These are phyloP conservation scores for Glycine tomentella DNA, from an alignment of 306 rosid species.

Conservation along the genomic window DNA sequence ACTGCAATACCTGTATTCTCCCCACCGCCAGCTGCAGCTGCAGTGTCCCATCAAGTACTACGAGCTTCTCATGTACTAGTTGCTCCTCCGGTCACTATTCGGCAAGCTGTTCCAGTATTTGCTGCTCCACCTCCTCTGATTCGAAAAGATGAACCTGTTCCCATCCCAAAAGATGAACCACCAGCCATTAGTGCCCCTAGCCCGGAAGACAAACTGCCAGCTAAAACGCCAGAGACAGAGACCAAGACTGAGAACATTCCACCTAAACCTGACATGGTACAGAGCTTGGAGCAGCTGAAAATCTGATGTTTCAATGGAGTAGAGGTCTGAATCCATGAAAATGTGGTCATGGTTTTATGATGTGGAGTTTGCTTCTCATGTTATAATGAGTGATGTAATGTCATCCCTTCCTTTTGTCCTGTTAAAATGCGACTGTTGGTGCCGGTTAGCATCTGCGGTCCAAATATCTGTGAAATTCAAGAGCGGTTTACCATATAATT, in stretches of 20 bases:
- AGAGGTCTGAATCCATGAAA: constrained; percentile 49
- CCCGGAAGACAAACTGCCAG: constrained; percentile 44
- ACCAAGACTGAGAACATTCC: constrained; percentile 46
- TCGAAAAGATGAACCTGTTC: constrained; percentile 49
- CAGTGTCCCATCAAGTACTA: constrained; percentile 57
- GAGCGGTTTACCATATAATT: constrained; percentile 55
- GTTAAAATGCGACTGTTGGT: constrained; percentile 65
- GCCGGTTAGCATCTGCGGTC: constrained; percentile 71
- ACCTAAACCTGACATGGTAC: constrained; percentile 56
- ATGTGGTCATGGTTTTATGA: constrained; percentile 59
- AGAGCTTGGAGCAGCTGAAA: constrained; percentile 72
- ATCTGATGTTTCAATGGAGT: constrained; percentile 60
- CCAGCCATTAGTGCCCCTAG: constrained; percentile 35
- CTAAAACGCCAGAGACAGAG: constrained; percentile 49
- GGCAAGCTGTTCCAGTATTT: constrained; percentile 80
- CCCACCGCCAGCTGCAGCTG: constrained; percentile 70
- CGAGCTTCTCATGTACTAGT: constrained; percentile 60
- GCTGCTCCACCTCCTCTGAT: constrained; percentile 87
- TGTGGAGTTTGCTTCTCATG: constrained; percentile 59
- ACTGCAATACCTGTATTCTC: constrained; percentile 86
- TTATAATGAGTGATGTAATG: constrained; percentile 61
- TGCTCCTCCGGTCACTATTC: constrained; percentile 81
- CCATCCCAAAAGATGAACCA: constrained; percentile 39
- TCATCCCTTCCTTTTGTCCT: constrained; percentile 52
- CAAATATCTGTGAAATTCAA: constrained; percentile 58